Conservation (phyloP, 139 green algal species). For the Diplosphaera chodatii region DNA sequence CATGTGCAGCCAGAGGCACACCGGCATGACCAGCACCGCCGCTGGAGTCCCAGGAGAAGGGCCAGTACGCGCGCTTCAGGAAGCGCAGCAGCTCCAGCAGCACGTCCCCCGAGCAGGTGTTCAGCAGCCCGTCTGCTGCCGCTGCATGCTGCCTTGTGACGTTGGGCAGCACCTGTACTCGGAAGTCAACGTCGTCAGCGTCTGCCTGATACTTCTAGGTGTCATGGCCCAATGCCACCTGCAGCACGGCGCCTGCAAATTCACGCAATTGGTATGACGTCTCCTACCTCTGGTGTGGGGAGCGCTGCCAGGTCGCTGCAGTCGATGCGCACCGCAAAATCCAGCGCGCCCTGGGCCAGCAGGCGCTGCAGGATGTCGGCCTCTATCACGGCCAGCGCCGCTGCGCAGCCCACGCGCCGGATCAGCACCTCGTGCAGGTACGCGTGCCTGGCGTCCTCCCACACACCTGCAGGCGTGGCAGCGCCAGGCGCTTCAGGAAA, state of each 20-base stretch:
- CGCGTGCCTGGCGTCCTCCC: conserved; percentile 36
- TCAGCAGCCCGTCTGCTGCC: conserved; percentile 26
- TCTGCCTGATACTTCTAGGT: too few species aligned
- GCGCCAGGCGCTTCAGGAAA: too few species aligned
- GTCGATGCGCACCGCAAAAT: conserved; percentile 49
- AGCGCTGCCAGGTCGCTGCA: conserved; percentile 10
- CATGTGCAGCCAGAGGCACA: too few species aligned
- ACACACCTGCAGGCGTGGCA: conserved; percentile 40
- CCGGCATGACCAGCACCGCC: too few species aligned
- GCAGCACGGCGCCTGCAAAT: too few species aligned
- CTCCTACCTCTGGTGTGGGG: not conserved
- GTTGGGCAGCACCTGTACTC: conserved; percentile 17
- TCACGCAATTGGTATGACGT: too few species aligned
- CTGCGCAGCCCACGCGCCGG: conserved; percentile 36
- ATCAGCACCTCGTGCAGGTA: conserved; percentile 66
- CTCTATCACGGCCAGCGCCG: conserved; percentile 52
- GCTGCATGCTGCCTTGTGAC: conserved; percentile 19
- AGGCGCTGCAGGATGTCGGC: conserved; percentile 51
- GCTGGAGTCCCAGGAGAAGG: conserved; percentile 62
- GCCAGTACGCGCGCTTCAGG: conserved; percentile 81
- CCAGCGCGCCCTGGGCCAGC: conserved; percentile 32
- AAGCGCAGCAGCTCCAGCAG: conserved; percentile 68
- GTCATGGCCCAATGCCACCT: too few species aligned
- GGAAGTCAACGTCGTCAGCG: too few species aligned
- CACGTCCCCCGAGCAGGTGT: conserved; percentile 48